Evolutionary conservation across 345 rosid genomes (phyloP).

Genomic region (Murraya koenigii): DNA sequence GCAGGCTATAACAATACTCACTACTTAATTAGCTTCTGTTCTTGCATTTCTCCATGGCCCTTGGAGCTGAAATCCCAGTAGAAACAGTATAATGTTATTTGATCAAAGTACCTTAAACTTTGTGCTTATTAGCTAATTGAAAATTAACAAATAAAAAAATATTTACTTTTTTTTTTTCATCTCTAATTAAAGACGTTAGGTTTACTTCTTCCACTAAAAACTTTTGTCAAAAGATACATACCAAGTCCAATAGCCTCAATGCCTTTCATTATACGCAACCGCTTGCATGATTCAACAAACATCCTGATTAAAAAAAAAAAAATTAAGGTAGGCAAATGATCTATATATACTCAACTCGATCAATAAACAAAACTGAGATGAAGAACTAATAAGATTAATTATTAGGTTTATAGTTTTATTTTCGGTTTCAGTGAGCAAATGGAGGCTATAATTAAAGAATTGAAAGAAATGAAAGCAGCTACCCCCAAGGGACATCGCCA

Average conservation of each 20-base stretch:
- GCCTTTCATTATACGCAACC: constrained; percentile 87
- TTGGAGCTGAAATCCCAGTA: constrained; percentile 53
- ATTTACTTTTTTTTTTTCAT: neutral
- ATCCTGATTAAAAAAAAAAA: constrained; percentile 41
- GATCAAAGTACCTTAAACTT: neutral
- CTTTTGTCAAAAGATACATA: constrained; percentile 13
- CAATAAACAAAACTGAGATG: neutral
- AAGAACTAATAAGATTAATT: neutral
- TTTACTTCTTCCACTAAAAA: neutral
- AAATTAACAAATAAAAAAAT: neutral
- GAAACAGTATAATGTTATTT: neutral
- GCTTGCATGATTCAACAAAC: constrained; percentile 90
- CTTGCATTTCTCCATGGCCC: constrained; percentile 85
- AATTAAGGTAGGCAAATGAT: neutral
- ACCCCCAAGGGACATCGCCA: constrained; percentile 99
- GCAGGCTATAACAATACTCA: constrained; percentile 27
- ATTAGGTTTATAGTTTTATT: neutral
- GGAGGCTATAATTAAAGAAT: neutral
- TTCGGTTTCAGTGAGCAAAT: neutral
- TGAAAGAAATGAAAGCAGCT: constrained; percentile 17
- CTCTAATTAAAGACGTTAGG: neutral
- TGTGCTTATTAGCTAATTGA: neutral
- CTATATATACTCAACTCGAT: neutral
- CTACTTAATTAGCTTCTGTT: constrained; percentile 47
- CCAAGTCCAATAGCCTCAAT: constrained; percentile 79